phyloP scores from a whole-genome alignment of 2,329 filamentous ascomycete genomes.

The Pseudophaeomoniella oleicola region DNA sequence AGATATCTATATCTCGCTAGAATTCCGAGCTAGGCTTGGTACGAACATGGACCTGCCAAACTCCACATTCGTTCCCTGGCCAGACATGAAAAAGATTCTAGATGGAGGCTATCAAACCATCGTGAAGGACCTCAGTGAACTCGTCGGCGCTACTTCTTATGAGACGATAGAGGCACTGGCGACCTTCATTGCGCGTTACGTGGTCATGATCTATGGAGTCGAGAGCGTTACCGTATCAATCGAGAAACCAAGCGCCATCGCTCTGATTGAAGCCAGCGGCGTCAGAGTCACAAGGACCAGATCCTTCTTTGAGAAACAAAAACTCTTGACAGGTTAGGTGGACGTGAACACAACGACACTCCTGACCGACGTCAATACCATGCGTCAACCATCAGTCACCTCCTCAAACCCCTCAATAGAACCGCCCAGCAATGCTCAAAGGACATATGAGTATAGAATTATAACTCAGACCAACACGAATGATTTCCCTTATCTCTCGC shows the following conservation, averaged over 20 bases:
- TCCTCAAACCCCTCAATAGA: no score
- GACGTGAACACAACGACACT: no score
- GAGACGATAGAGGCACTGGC: conserved; percentile 37
- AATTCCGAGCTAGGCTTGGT: conserved; percentile 5
- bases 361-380: no score
- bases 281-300: conserved; percentile 33
- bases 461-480: no score
- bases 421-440: no score
- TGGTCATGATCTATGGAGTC: conserved; percentile 29
- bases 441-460: no score
- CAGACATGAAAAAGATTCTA: neutral
- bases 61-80: neutral
- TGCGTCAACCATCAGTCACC: no score
- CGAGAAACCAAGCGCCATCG: conserved; percentile 35
- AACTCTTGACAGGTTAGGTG: no score
- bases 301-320: conserved; percentile 27
- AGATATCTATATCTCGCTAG: conserved; percentile 27
- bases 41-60: neutral
- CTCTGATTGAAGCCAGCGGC: conserved; percentile 32
- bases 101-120: conserved; percentile 20
- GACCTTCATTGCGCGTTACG: conserved; percentile 30
- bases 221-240: conserved; percentile 22
- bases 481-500: no score
- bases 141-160: conserved; percentile 32
- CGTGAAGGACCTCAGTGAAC: conserved; percentile 23